phyloP scores from a whole-genome alignment of 148 eudicot genomes.

The Beta vulgaris region DNA sequence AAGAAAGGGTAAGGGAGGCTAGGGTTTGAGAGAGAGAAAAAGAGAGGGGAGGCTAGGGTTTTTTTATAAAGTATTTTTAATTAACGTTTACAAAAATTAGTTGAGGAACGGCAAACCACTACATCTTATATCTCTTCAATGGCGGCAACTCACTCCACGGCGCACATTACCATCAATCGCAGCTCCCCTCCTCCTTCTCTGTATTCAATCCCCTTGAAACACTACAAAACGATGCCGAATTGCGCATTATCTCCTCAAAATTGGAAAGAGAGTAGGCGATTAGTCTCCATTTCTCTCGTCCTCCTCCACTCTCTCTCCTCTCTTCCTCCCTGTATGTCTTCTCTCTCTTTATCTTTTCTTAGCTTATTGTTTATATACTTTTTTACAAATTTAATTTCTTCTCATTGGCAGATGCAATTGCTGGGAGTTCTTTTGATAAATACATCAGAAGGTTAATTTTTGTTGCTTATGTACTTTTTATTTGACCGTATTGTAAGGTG shows the following conservation, averaged over 20 bases:
- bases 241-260: constrained; percentile 21
- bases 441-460: constrained; percentile 57
- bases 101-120: background rate
- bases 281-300: constrained; percentile 42
- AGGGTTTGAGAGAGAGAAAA: no score
- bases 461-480: no score
- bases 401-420: constrained; percentile 51
- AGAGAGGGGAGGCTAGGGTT: no score
- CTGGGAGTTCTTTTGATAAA: constrained; percentile 56
- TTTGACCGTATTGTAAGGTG: no score
- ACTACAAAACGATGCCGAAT: constrained; percentile 8
- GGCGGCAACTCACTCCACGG: constrained; percentile 22
- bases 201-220: background rate
- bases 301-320: constrained; percentile 37
- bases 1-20: no score
- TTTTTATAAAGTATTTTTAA: no score
- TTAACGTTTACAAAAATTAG: background rate
- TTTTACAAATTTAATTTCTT: no score
- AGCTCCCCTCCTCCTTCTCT: background rate
- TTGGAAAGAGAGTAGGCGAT: constrained; percentile 38
- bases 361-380: background rate
- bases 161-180: constrained; percentile 14
- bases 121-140: no score
- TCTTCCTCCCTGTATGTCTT: constrained; percentile 12
- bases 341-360: background rate